Conservation (phyloP, 2,329 filamentous ascomycete genomes). For the Diaporthe sp. region DNA sequence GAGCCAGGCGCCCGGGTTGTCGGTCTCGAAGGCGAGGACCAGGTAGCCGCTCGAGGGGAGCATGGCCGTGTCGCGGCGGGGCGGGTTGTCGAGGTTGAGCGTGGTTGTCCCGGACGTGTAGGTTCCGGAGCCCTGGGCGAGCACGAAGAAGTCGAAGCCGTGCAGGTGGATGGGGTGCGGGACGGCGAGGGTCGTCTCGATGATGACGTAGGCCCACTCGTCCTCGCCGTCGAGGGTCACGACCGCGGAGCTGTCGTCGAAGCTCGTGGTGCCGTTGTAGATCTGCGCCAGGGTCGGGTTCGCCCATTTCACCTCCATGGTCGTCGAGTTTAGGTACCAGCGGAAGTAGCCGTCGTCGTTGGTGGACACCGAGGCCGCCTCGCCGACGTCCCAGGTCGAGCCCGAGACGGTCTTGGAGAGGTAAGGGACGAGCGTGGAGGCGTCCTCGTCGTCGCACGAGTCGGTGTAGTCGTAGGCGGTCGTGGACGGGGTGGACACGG, state of each 20-base stretch:
- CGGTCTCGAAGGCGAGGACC: conserved; percentile 62
- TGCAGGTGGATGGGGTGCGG: conserved; percentile 60
- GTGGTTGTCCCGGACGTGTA: conserved; percentile 48
- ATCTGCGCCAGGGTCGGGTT: conserved; percentile 59
- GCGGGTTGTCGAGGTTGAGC: conserved; percentile 58
- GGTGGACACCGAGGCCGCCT: conserved; percentile 47
- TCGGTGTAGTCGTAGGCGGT: conserved; percentile 39
- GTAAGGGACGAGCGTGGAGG: conserved; percentile 51
- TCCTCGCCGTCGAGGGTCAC: conserved; percentile 46
- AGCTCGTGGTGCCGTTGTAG: conserved; percentile 45
- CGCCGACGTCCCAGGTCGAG: conserved; percentile 48
- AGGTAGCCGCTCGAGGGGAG: conserved; percentile 61
- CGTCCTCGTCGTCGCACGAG: conserved; percentile 55
- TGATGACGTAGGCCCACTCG: conserved; percentile 53
- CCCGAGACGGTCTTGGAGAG: conserved; percentile 51
- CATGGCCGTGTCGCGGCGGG: conserved; percentile 63
- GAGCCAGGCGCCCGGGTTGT: conserved; percentile 67
- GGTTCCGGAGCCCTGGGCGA: conserved; percentile 50
- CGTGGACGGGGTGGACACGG: conserved; percentile 42
- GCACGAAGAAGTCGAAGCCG: conserved; percentile 59
- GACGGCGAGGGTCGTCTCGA: conserved; percentile 49
- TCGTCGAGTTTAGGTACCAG: conserved; percentile 65
- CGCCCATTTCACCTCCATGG: conserved; percentile 61
- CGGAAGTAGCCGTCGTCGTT: conserved; percentile 55
- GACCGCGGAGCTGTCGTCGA: conserved; percentile 49